Evolutionary conservation across 2,329 filamentous ascomycete species (phyloP), one percentile per base, ranked within the genome.

Genomic region (Pseudogymnoascus sp.): DNA sequence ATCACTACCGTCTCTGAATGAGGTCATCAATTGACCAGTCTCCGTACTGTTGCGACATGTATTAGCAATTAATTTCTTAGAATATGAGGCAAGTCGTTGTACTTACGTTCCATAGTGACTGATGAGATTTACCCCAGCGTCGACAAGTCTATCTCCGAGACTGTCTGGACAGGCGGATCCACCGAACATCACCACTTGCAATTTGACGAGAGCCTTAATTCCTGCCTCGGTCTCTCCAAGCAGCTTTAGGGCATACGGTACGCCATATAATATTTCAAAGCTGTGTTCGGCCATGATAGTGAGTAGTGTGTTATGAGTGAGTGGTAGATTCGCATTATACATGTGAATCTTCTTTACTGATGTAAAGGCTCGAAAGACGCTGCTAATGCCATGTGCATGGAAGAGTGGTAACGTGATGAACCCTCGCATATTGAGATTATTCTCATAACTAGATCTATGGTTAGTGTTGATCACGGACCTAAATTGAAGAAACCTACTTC

Each of bases 181-280:
- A 2, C 80, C 84, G 65, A 81, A 86, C 67, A 84, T 76, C 16
- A 87, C 83, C 1, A 84, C 68, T 67, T 83, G 80, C 10, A 81
- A 75, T 24, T 73, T 72, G 0, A 72, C 71, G 14, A 87, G 72
- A 1, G 74, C 73, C 0, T 74, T 68, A 12, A 86, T 77, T 0
- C 86, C 87, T 16, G 81, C 78, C 0, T 81, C 75, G 0, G 79
- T 79, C 69, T 89, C 87, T 0, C 81, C 80, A 1, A 89, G 75
- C 0, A 89, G 73, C 68, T 89, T 88, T 16, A 89, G 71, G 0
- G 83, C 81, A 66, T 88, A 89, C 0, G 87, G 86, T 0, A 89
- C 86, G 2, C 78, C 80, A 63, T 86, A 81, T 33, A 89, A 81
- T 19, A 82, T 80, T 61, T 87, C 78, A 0, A 82, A 77, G 16